These are phyloP conservation scores for Punica granatum DNA, from an alignment of 345 rosid species.

Conservation along the genomic window DNA sequence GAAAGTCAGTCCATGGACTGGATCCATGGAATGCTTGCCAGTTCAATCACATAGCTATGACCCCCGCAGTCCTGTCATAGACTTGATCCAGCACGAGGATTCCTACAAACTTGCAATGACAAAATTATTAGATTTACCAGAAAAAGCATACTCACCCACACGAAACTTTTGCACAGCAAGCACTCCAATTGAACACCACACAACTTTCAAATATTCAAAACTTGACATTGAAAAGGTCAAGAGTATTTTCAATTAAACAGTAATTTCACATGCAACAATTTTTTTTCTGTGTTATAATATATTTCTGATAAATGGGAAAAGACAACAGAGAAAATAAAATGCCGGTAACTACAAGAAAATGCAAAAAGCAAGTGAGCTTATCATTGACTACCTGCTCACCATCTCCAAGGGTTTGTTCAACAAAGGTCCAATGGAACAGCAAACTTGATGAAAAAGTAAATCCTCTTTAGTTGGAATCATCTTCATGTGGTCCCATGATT, in stretches of 20 bases:
- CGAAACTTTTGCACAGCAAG: background rate
- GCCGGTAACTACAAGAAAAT: background rate
- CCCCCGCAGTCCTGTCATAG: background rate
- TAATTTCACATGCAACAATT: background rate
- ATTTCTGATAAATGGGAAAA: too few relatives aligned
- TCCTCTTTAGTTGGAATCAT: background rate
- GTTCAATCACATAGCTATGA: background rate
- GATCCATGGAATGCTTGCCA: background rate
- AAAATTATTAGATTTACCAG: background rate
- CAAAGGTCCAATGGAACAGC: background rate
- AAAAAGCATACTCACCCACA: background rate
- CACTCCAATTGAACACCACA: background rate
- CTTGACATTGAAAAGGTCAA: background rate
- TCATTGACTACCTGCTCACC: background rate
- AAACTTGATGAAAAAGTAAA: background rate
- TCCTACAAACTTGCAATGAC: background rate
- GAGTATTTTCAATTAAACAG: background rate
- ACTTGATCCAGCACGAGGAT: background rate
- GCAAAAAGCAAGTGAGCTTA: background rate
- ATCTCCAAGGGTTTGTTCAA: background rate
- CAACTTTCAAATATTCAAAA: background rate
- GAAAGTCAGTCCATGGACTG: background rate
- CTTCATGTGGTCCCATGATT: conserved; percentile 23
- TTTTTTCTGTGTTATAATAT: too few relatives aligned
- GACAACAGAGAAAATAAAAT: background rate